Conservation (phyloP, 1,284 basidiomycete genomes). For the Leccinum brunneo-olivaceum region DNA sequence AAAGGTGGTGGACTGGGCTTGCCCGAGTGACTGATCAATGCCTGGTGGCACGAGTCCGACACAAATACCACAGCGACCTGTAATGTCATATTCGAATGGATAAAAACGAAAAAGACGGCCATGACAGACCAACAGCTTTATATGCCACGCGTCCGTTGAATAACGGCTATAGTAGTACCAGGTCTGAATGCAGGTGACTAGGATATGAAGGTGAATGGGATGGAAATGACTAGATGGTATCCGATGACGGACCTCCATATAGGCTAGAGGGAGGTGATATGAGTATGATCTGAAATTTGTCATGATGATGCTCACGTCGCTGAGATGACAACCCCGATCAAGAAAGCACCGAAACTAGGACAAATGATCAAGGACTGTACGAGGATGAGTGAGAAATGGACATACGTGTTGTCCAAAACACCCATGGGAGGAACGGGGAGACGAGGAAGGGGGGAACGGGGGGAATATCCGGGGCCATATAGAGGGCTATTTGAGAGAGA, state of each 20-base stretch:
- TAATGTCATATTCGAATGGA: background rate
- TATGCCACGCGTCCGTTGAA: slow-evolving; percentile 42
- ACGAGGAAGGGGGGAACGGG: background rate
- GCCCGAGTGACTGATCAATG: slow-evolving; percentile 53
- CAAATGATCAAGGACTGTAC: background rate
- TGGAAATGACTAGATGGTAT: background rate
- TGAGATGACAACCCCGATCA: slow-evolving; percentile 48
- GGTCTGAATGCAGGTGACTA: slow-evolving; percentile 55
- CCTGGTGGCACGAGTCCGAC: slow-evolving; percentile 53
- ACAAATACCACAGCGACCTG: slow-evolving; percentile 45
- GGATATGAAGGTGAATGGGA: background rate
- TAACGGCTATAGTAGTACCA: slow-evolving; percentile 51
- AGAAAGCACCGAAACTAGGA: slow-evolving; percentile 44
- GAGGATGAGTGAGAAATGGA: background rate
- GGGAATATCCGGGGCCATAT: slow-evolving; percentile 5
- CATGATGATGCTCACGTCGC: slow-evolving; percentile 35
- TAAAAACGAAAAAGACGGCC: background rate
- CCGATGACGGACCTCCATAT: slow-evolving; percentile 42
- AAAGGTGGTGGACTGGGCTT: slow-evolving; percentile 7
- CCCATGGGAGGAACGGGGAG: slow-evolving; percentile 7
- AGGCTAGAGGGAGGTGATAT: slow-evolving; percentile 30
- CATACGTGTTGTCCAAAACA: slow-evolving; percentile 23
- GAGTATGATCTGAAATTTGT: slow-evolving; percentile 2
- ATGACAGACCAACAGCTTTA: slow-evolving; percentile 38
- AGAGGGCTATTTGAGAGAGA: slow-evolving; percentile 18